Conservation (phyloP, 2,329 filamentous ascomycete genomes). For the Talaromyces sp. region DNA sequence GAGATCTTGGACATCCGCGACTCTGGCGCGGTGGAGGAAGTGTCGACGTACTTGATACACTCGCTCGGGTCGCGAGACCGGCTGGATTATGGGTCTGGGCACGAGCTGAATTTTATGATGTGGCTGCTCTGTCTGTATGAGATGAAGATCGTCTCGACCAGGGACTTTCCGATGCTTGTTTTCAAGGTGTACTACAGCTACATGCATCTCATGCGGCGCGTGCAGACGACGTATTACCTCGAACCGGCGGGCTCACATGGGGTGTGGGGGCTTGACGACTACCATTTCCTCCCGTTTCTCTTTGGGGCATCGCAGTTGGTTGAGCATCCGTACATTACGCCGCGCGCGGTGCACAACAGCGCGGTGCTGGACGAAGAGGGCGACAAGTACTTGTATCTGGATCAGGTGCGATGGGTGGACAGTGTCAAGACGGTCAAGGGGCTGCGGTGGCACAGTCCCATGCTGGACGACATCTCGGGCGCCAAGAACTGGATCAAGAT, state of each 20-base stretch:
- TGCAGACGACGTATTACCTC: conserved; percentile 92
- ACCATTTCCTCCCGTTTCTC: conserved; percentile 93
- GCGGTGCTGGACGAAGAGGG: conserved; percentile 82
- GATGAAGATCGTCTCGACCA: conserved; percentile 56
- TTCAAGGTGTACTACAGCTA: conserved; percentile 78
- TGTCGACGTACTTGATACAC: conserved; percentile 72
- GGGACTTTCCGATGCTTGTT: conserved; percentile 69
- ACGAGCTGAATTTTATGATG: conserved; percentile 94
- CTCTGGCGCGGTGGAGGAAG: conserved; percentile 58
- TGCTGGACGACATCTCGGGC: conserved; percentile 95
- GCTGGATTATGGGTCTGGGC: conserved; percentile 95
- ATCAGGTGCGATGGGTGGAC: conserved; percentile 91
- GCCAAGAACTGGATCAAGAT: conserved; percentile 89
- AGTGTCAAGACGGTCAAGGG: conserved; percentile 94
- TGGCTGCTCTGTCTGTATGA: conserved; percentile 95
- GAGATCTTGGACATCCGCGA: conserved; percentile 34
- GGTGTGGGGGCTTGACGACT: conserved; percentile 96
- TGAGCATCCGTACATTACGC: conserved; percentile 75
- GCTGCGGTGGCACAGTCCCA: conserved; percentile 91
- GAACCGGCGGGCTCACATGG: conserved; percentile 96
- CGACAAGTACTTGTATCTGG: conserved; percentile 80
- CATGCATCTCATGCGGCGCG: conserved; percentile 74
- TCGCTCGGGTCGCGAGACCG: conserved; percentile 80
- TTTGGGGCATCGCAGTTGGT: conserved; percentile 89
- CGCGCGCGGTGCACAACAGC: conserved; percentile 77